Conservation (phyloP, 306 rosid genomes). For the Prunus mongolica region DNA sequence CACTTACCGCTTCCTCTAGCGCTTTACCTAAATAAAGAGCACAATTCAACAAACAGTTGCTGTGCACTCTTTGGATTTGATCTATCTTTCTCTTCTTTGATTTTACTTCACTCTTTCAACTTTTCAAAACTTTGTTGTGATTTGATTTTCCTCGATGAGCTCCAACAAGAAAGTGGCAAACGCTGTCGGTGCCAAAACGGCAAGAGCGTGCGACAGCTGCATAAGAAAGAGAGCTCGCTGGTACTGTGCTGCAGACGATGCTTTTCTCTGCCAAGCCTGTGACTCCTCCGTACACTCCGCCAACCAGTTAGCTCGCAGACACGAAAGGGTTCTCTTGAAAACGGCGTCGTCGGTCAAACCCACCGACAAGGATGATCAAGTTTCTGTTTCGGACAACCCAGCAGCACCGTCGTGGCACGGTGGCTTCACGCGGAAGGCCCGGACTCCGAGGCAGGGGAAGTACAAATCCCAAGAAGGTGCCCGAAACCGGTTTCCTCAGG, state of each 20-base stretch:
- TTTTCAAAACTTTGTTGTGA: background rate
- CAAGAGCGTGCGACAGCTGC: conserved; percentile 89
- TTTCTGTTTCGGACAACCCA: background rate
- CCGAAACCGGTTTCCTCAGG: conserved; percentile 46
- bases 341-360: conserved; percentile 35
- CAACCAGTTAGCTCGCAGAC: conserved; percentile 67
- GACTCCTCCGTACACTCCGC: conserved; percentile 89
- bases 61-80: background rate
- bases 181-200: conserved; percentile 72
- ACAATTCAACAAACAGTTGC: background rate
- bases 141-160: conserved; percentile 21
- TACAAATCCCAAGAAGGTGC: background rate
- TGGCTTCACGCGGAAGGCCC: conserved; percentile 63
- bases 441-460: conserved; percentile 70
- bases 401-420: conserved; percentile 60
- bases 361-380: background rate
- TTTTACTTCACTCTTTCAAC: background rate
- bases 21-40: background rate
- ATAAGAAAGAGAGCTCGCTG: conserved; percentile 82
- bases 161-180: conserved; percentile 39
- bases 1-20: background rate
- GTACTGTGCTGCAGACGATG: conserved; percentile 98
- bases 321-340: conserved; percentile 62
- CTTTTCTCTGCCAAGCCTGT: conserved; percentile 80
- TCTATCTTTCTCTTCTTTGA: background rate